Conservation (phyloP, 2,329 filamentous ascomycete genomes). For the Aureobasidium leucospermi region DNA sequence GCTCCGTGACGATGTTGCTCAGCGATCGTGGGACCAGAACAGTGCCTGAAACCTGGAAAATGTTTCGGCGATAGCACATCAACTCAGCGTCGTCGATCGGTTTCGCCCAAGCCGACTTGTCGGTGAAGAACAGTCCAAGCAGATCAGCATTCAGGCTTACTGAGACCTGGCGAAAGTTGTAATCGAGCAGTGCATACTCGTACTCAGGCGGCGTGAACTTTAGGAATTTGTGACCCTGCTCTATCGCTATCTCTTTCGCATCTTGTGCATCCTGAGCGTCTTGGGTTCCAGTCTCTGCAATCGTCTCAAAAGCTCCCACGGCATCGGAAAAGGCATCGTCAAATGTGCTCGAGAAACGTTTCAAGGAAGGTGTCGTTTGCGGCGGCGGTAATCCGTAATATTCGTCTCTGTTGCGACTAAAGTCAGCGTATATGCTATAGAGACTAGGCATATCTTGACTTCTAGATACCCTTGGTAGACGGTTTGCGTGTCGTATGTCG, state of each 20-base stretch:
- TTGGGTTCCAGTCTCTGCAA: constrained; percentile 30
- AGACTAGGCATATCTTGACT: not conserved
- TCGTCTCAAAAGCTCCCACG: constrained; percentile 41
- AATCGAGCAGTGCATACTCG: constrained; percentile 58
- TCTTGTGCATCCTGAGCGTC: constrained; percentile 36
- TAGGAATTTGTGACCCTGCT: constrained; percentile 53
- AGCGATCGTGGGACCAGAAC: constrained; percentile 72
- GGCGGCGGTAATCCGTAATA: constrained; percentile 22
- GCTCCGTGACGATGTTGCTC: constrained; percentile 73
- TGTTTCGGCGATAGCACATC: constrained; percentile 90
- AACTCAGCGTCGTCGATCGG: constrained; percentile 63
- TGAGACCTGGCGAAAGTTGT: constrained; percentile 55
- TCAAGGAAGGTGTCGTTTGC: constrained; percentile 22
- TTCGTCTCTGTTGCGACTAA: constrained; percentile 21
- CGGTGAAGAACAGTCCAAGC: constrained; percentile 84
- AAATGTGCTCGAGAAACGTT: constrained; percentile 26
- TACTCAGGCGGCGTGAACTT: constrained; percentile 42
- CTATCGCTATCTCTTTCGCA: constrained; percentile 51
- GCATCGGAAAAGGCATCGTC: constrained; percentile 47
- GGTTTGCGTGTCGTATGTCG: constrained; percentile 54
- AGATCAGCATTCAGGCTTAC: constrained; percentile 67
- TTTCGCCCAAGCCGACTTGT: constrained; percentile 63
- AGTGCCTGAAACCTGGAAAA: constrained; percentile 92
- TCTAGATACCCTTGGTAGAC: constrained; percentile 48
- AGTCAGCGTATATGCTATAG: constrained; percentile 3